Evolutionary conservation across 805 yeast species (phyloP).

Genomic region (Ogataea chonburiensis): DNA sequence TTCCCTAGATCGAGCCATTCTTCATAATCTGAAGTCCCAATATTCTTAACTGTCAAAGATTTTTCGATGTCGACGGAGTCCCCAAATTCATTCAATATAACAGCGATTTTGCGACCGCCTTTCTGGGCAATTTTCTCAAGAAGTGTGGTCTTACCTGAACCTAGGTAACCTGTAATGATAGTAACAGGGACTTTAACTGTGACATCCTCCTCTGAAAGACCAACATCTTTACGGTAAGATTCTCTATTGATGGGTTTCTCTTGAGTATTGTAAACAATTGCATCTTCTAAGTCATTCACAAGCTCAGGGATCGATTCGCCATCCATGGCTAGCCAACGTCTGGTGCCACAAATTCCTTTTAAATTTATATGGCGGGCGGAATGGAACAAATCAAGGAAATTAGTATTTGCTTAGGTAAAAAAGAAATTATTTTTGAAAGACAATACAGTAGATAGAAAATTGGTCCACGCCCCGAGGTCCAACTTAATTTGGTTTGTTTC

Average conservation of each 20-base stretch:
- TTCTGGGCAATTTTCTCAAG: conserved; percentile 69
- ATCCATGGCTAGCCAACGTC: conserved; percentile 1
- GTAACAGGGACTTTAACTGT: conserved; percentile 76
- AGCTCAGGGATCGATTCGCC: conserved; percentile 31
- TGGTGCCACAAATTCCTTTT: too few relatives aligned
- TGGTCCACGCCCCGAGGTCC: too few relatives aligned
- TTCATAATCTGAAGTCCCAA: conserved; percentile 56
- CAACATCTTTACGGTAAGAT: conserved; percentile 18
- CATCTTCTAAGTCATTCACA: conserved; percentile 25
- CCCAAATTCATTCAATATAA: conserved; percentile 89
- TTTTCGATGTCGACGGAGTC: conserved; percentile 89
- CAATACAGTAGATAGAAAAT: too few relatives aligned
- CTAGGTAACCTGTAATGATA: conserved; percentile 90
- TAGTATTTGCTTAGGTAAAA: too few relatives aligned
- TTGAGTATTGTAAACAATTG: conserved; percentile 27
- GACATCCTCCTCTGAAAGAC: conserved; percentile 20
- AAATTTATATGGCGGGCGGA: too few relatives aligned
- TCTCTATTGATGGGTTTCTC: conserved; percentile 10
- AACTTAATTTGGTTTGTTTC: too few relatives aligned
- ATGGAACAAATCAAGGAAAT: too few relatives aligned
- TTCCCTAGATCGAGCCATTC: conserved; percentile 97
- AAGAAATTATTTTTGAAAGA: too few relatives aligned
- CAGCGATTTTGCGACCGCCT: conserved; percentile 77
- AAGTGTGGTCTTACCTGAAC: conserved; percentile 91
- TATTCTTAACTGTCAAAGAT: conserved; percentile 65